Base-by-base conservation (phyloP, 1,284 basidiomycete species). In the Schizophyllum commune region DNA sequence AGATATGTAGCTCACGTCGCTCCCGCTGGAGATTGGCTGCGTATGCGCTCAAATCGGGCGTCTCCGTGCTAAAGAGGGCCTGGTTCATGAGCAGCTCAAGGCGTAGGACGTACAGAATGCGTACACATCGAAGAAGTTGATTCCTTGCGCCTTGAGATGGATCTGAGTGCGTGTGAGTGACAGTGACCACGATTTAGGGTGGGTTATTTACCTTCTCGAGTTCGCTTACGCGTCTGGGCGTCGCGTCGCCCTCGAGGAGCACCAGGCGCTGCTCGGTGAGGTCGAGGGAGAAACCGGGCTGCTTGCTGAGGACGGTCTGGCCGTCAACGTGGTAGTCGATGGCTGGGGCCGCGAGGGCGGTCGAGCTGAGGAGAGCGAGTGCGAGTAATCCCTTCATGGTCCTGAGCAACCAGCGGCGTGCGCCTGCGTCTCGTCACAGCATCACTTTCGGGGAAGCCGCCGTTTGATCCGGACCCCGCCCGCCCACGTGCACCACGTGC, bases 81-180 rank as follows among this genome's bases (percentile, higher is more conserved):
- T 59, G 65, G 61, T 68, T 63, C 65, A 58, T 62, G 67, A 62
- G 66, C 57, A 53, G 57, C 52, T 20, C 52, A 65, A 63, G 61
- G 64, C 65, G 59, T 65, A 63, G 60, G 61, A 17, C 39, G 68
- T 57, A 61, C 27, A 27, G 27, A 61, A 61, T 55, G 59, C 61
- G 74, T 73, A 95, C 92, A 96, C 83, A 73, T 96, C 94, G 76
- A 95, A 91, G 80, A 94, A 95, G 60, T 83, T 86, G 75, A 85
- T 67, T 64, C 89, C 88, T 66, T 81, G 79, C 53, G 86, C 86
- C 74, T 91, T 94, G 62, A 86, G 82, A 68, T 85, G 76, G 64
- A 95, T 90, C 91, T 94, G 56, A 33, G 56, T 47, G 19, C 13
- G 9, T 55, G 20, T 55, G 17, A 27, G 56, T 22, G 32, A 58